phyloP scores from a whole-genome alignment of 2,329 filamentous ascomycete species.

The Ceratocystis cubensis region DNA sequence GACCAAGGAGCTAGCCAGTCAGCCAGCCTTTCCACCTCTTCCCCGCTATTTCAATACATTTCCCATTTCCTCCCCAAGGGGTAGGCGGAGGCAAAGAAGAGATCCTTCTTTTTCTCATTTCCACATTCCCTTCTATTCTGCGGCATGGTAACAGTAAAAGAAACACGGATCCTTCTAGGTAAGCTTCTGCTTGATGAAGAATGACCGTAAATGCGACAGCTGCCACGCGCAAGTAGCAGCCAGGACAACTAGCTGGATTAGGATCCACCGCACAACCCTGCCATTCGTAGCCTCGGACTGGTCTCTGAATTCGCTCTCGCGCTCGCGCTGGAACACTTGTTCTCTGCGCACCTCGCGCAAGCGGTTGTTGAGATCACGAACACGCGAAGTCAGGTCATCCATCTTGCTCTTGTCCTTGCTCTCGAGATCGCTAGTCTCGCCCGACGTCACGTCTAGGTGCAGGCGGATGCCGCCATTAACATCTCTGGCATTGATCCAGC shows the following conservation, averaged over 20 bases:
- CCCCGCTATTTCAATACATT: background rate
- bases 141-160: background rate
- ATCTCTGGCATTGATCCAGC: constrained; percentile 56
- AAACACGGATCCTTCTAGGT: constrained; percentile 44
- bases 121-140: background rate
- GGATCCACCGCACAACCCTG: constrained; percentile 84
- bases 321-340: constrained; percentile 94
- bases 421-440: constrained; percentile 87
- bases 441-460: constrained; percentile 81
- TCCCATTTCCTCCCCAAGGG: background rate
- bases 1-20: background rate
- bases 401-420: constrained; percentile 89
- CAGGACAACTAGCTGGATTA: constrained; percentile 77
- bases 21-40: background rate
- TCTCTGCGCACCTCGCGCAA: constrained; percentile 82
- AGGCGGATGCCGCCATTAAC: constrained; percentile 70
- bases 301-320: constrained; percentile 94
- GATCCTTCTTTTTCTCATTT: background rate
- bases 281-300: constrained; percentile 89
- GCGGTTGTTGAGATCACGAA: constrained; percentile 77
- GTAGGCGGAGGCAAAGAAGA: background rate
- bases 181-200: constrained; percentile 99
- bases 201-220: constrained; percentile 82
- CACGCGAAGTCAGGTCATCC: constrained; percentile 72
- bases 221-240: constrained; percentile 92